These are phyloP conservation scores for Chalaropsis ovoidea DNA, from an alignment of 2,329 filamentous ascomycete genomes.

Conservation along the genomic window DNA sequence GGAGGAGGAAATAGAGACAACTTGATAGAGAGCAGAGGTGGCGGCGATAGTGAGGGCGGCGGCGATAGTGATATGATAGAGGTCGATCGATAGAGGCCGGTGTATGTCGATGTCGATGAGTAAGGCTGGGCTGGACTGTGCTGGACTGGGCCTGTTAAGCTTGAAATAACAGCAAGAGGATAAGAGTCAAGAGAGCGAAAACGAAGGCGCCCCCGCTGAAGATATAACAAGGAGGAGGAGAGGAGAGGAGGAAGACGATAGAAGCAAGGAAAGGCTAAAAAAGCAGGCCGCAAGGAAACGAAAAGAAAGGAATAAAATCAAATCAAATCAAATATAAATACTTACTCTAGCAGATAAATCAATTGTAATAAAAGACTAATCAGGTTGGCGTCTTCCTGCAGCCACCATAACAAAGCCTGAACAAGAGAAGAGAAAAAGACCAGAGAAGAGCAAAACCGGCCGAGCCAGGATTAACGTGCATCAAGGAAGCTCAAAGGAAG, in stretches of 20 bases:
- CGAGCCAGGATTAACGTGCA: conserved; percentile 6
- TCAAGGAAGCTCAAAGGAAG: conserved; percentile 9
- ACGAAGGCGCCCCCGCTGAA: not conserved
- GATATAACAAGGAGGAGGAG: conserved; percentile 6
- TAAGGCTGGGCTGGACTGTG: not conserved
- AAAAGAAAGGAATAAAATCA: not conserved
- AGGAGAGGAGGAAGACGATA: conserved; percentile 1
- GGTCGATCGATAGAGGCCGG: too few species aligned
- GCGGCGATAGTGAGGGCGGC: not conserved
- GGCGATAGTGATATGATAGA: not conserved
- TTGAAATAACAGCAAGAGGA: not conserved
- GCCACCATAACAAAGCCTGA: not conserved
- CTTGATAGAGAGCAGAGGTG: not conserved
- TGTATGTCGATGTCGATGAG: not conserved
- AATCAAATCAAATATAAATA: conserved; percentile 13
- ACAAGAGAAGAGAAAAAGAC: not conserved
- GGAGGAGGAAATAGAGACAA: conserved; percentile 1
- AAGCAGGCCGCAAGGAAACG: conserved; percentile 2
- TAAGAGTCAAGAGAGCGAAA: not conserved
- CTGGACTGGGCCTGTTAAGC: not conserved
- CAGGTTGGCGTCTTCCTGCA: not conserved
- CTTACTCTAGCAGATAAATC: too few species aligned
- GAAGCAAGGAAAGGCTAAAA: conserved; percentile 6
- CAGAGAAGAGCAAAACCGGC: not conserved
- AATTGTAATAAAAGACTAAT: not conserved